Evolutionary conservation across 495 filamentous ascomycete genomes (phyloP).

Genomic region (Penicillium cataractarum): DNA sequence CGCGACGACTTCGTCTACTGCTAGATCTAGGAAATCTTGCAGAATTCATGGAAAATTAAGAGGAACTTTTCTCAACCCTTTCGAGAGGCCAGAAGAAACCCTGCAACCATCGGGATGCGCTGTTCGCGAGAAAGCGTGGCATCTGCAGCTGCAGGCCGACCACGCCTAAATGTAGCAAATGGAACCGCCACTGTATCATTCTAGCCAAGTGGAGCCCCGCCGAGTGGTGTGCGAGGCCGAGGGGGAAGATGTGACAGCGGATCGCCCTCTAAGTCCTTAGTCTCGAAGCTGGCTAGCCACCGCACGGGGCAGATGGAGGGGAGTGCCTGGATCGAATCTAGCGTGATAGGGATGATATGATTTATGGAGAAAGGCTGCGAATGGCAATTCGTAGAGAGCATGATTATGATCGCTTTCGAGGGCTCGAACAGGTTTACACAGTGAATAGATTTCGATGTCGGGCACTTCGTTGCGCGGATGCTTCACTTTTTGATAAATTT

Average conservation of each 20-base stretch:
- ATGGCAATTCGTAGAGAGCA: background rate
- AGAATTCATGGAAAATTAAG: background rate
- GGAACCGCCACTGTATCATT: constrained; percentile 30
- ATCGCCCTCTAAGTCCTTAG: constrained; percentile 31
- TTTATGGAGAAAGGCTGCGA: background rate
- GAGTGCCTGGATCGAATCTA: constrained; percentile 34
- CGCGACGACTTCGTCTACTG: background rate
- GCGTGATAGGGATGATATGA: background rate
- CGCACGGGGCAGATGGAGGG: constrained; percentile 20
- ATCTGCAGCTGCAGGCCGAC: constrained; percentile 43
- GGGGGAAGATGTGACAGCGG: constrained; percentile 48
- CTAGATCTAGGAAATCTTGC: background rate
- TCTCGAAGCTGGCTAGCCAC: constrained; percentile 30
- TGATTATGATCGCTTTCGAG: background rate
- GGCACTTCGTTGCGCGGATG: background rate
- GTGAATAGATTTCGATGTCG: background rate
- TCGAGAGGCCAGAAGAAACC: background rate
- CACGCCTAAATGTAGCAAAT: constrained; percentile 20
- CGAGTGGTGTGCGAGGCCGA: constrained; percentile 27
- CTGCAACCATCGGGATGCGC: constrained; percentile 28
- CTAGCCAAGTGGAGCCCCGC: constrained; percentile 36
- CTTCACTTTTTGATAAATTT: background rate
- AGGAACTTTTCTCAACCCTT: background rate
- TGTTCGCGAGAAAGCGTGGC: constrained; percentile 46
- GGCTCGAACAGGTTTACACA: background rate